Conservation (phyloP, 352 stramenopile genomes). For the Pythium dissimile region DNA sequence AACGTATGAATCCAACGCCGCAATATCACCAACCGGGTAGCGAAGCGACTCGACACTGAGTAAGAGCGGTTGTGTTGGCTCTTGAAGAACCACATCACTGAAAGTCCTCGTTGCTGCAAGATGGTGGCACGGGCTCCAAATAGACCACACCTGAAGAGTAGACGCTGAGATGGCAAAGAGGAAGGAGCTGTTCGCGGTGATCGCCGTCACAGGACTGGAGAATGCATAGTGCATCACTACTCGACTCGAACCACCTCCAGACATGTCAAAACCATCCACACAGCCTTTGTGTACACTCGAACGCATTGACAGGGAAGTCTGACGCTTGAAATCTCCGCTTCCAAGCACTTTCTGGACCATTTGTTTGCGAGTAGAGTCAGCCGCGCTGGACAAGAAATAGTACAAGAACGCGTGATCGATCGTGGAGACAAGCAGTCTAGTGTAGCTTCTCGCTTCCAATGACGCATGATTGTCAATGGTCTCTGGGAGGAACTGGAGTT, state of each 20-base stretch:
- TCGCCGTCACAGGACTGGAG: slow-evolving; percentile 48
- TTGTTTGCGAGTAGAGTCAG: slow-evolving; percentile 67
- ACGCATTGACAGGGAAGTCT: slow-evolving; percentile 26
- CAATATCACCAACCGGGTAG: slow-evolving; percentile 32
- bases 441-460: slow-evolving; percentile 73
- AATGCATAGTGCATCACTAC: slow-evolving; percentile 88
- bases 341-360: slow-evolving; percentile 79
- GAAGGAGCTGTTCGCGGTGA: slow-evolving; percentile 84
- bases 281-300: slow-evolving; percentile 25
- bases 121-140: slow-evolving; percentile 85
- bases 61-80: slow-evolving; percentile 69
- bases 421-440: slow-evolving; percentile 64
- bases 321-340: slow-evolving; percentile 40
- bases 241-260: slow-evolving; percentile 36
- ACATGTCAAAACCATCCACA: slow-evolving; percentile 33
- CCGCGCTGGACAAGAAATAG: slow-evolving; percentile 73
- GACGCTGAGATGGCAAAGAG: slow-evolving; percentile 73
- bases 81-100: slow-evolving; percentile 46
- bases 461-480: slow-evolving; percentile 81
- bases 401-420: slow-evolving; percentile 71
- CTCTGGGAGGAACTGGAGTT: slow-evolving; percentile 72
- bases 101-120: slow-evolving; percentile 65
- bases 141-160: slow-evolving; percentile 78
- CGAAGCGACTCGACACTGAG: slow-evolving; percentile 45
- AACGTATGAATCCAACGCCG: slow-evolving; percentile 74